A percentile compares a stretch with the other conserved stretches of the same genome.
Conservation (phyloP, 2,329 filamentous ascomycete genomes). For the Coleophoma cylindrospora region DNA sequence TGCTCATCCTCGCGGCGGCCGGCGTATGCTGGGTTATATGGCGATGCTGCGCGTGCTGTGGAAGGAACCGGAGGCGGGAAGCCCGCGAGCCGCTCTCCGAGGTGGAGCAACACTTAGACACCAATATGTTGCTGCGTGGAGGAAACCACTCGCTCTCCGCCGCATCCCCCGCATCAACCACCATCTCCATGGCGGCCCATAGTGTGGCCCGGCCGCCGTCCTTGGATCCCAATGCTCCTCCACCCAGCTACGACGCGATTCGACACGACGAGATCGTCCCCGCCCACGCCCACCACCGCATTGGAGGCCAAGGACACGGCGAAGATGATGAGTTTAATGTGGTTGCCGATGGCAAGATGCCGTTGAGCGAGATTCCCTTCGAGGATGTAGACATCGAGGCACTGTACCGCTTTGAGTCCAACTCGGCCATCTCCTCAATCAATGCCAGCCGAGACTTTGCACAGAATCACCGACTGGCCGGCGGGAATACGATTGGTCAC, state of each 20-base stretch:
- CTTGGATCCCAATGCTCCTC: background rate
- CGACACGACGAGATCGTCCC: background rate
- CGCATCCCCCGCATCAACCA: background rate
- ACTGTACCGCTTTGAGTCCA: background rate
- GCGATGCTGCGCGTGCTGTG: too few relatives aligned
- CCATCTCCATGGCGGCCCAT: background rate
- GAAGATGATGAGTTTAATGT: conserved; percentile 1
- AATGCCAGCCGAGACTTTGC: background rate
- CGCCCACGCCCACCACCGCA: background rate
- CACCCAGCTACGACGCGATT: background rate
- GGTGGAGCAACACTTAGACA: too few relatives aligned
- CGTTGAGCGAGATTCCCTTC: conserved; percentile 4
- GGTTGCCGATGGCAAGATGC: conserved; percentile 1
- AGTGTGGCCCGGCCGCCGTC: background rate
- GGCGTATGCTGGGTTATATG: too few relatives aligned
- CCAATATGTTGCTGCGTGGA: too few relatives aligned
- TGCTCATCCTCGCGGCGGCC: too few relatives aligned
- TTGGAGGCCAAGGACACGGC: background rate
- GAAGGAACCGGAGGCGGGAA: too few relatives aligned
- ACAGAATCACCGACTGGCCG: background rate
- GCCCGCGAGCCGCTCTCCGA: too few relatives aligned
- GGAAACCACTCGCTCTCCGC: too few relatives aligned
- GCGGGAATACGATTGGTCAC: conserved; percentile 1
- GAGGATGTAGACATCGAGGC: conserved; percentile 2
- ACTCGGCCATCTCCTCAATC: background rate